Evolutionary conservation across 2,329 filamentous ascomycete genomes (phyloP).

Genomic region (Pyricularia pennisetigena): DNA sequence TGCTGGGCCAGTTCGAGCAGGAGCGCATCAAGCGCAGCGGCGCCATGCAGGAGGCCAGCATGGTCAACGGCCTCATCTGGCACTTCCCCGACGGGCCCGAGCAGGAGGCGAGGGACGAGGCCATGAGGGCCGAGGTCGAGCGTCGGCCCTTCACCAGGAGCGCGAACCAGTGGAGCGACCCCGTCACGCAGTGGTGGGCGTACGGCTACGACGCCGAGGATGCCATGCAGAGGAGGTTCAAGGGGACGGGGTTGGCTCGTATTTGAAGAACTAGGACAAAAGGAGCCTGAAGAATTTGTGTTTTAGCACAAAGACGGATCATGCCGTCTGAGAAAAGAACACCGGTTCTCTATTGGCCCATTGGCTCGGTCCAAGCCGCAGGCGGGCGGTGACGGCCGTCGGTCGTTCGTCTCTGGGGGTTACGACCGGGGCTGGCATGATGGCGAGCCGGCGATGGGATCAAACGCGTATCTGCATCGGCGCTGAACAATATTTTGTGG

Average conservation of each 20-base stretch:
- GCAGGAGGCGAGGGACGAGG: slow-evolving; percentile 29
- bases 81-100: slow-evolving; percentile 32
- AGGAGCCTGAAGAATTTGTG: no score
- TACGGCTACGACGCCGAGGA: slow-evolving; percentile 37
- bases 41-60: slow-evolving; percentile 32
- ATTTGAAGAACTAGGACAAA: no score
- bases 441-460: no score
- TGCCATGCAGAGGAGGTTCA: slow-evolving; percentile 22
- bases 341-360: no score
- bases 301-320: no score
- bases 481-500: no score
- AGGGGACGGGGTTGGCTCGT: not conserved
- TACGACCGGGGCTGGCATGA: no score
- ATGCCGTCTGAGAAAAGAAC: no score
- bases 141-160: slow-evolving; percentile 25
- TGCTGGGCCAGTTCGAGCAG: slow-evolving; percentile 25
- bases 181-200: slow-evolving; percentile 32
- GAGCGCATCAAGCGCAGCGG: slow-evolving; percentile 22
- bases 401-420: no score
- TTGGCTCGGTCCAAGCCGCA: no score
- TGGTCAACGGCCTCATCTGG: slow-evolving; percentile 35
- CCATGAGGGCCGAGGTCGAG: slow-evolving; percentile 28
- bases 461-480: no score
- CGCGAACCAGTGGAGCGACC: slow-evolving; percentile 38
- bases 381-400: no score